phyloP scores from a whole-genome alignment of 2,329 filamentous ascomycete genomes.

The Ophiocordyceps camponoti-floridani region DNA sequence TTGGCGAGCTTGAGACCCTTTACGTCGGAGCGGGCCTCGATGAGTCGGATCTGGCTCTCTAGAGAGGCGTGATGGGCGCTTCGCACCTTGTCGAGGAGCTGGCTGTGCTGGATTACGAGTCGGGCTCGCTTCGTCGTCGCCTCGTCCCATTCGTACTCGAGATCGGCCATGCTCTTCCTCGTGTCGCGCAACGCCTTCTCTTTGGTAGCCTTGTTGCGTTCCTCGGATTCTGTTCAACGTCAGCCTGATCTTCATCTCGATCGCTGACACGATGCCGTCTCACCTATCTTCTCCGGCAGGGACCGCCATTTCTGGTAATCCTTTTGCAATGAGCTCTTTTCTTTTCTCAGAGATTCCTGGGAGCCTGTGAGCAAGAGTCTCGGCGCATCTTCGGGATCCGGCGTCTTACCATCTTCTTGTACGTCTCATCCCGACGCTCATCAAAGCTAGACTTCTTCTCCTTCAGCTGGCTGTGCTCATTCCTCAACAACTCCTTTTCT shows the following conservation, averaged over 20 bases:
- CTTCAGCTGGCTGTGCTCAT: conserved; percentile 15
- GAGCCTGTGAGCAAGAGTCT: conserved; percentile 5
- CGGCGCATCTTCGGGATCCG: neutral
- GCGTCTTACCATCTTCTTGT: neutral
- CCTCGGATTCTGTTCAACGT: conserved; percentile 16
- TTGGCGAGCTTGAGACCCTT: conserved; percentile 51
- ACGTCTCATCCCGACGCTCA: conserved; percentile 19
- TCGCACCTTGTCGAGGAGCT: conserved; percentile 43
- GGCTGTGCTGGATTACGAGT: conserved; percentile 32
- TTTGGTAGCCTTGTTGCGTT: conserved; percentile 12
- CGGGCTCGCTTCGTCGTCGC: conserved; percentile 37
- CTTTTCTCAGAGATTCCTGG: conserved; percentile 30
- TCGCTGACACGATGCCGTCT: conserved; percentile 8
- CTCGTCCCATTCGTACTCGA: conserved; percentile 36
- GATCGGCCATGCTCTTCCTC: conserved; percentile 22
- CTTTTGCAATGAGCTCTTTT: conserved; percentile 52
- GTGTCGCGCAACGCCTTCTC: conserved; percentile 15
- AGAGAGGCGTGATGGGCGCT: conserved; percentile 44
- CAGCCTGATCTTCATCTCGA: conserved; percentile 3
- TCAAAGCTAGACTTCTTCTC: conserved; percentile 23
- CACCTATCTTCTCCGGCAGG: conserved; percentile 56
- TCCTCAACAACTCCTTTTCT: conserved; percentile 16
- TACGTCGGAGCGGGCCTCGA: conserved; percentile 74
- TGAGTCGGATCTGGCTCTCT: conserved; percentile 48
- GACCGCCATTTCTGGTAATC: conserved; percentile 45